phyloP scores from a whole-genome alignment of 2,329 filamentous ascomycete species.

The Xylaria sp. region DNA sequence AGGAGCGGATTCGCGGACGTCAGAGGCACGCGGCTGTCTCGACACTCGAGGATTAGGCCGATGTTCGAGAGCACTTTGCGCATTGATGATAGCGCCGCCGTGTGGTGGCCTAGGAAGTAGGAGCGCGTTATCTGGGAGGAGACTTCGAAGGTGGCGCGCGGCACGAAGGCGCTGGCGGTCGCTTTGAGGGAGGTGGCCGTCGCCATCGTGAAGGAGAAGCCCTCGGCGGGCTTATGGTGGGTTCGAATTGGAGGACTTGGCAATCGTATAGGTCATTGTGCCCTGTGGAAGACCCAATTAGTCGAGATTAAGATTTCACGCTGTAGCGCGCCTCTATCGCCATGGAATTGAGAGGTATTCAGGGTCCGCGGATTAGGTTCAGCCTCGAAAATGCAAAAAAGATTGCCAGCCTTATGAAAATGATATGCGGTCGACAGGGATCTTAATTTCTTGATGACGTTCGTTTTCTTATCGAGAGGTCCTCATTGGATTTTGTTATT shows the following conservation, averaged over 20 bases:
- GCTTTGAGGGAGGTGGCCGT: conserved; percentile 13
- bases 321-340: background rate
- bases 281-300: background rate
- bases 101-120: conserved; percentile 95
- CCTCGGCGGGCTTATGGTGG: conserved; percentile 15
- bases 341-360: background rate
- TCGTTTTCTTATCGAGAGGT: background rate
- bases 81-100: conserved; percentile 82
- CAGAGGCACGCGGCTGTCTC: conserved; percentile 89
- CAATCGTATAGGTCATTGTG: conserved; percentile 18
- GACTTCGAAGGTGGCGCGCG: conserved; percentile 77
- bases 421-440: conserved; percentile 17
- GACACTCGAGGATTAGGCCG: conserved; percentile 91
- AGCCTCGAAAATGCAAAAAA: conserved; percentile 17
- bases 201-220: background rate
- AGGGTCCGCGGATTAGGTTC: conserved; percentile 1
- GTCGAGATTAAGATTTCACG: background rate
- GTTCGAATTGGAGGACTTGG: background rate
- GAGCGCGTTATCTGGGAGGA: conserved; percentile 82
- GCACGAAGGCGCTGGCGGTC: conserved; percentile 69
- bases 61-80: conserved; percentile 81
- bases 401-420: conserved; percentile 25
- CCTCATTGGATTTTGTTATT: background rate
- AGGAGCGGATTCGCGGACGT: conserved; percentile 92
- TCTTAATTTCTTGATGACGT: conserved; percentile 23